Conservation (phyloP, 2,329 filamentous ascomycete genomes). For the Apiospora phragmitis region DNA sequence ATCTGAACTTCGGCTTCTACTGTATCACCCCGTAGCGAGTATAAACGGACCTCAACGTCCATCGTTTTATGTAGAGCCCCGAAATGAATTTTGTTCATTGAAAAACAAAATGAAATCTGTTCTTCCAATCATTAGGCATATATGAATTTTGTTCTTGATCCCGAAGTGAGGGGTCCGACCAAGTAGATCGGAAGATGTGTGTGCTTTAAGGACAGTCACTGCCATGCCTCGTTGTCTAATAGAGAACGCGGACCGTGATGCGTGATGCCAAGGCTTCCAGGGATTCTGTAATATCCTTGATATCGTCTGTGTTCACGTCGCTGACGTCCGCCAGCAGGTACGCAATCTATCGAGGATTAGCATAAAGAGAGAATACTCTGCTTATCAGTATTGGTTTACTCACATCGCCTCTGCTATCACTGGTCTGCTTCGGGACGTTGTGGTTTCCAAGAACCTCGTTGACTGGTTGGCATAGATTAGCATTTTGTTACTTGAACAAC, state of each 20-base stretch:
- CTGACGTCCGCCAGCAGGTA: slow-evolving; percentile 99
- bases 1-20: background rate
- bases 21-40: background rate
- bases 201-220: background rate
- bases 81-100: background rate
- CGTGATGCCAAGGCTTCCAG: slow-evolving; percentile 73
- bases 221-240: slow-evolving; percentile 24
- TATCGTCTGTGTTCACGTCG: slow-evolving; percentile 75
- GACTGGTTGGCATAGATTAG: too few species aligned
- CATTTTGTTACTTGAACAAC: too few species aligned
- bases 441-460: slow-evolving; percentile 94
- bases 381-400: too few species aligned
- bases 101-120: background rate
- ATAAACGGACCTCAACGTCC: background rate
- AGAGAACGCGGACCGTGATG: slow-evolving; percentile 40
- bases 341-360: too few species aligned
- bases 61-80: too few species aligned
- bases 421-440: slow-evolving; percentile 99
- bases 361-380: too few species aligned
- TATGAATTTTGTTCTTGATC: background rate
- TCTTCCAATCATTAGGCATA: background rate
- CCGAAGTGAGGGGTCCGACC: too few species aligned
- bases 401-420: slow-evolving; percentile 90
- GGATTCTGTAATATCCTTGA: slow-evolving; percentile 81
- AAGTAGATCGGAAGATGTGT: background rate